Evolutionary conservation across 129 eudicot genomes (phyloP), one percentile per base, ranked within the genome.

Genomic region (Lactuca saligna): DNA sequence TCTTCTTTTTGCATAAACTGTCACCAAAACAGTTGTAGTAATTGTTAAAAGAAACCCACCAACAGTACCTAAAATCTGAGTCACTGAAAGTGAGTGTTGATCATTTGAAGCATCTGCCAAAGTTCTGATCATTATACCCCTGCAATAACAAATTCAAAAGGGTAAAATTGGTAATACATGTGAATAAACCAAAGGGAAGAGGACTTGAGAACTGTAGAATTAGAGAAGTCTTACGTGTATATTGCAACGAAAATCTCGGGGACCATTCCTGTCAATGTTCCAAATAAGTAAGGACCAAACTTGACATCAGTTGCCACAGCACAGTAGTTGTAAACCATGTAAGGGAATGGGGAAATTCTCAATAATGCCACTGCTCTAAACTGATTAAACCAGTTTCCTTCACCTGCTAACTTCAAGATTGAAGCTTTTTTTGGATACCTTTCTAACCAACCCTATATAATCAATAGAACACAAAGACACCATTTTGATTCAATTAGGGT

Each of bases 291-390:
- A 20, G 98, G 98, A 61, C 81, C 77, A 61, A 82, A 89, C 72
- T 84, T 92, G n/a, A 92, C 98, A 75, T 83, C 81, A 2, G 96
- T 92, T 31, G 98, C 98, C 60, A 84, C 86, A 51, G 96, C 96
- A 77, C 87, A 84, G 78, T 84, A 92, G 76, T 92, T 92, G 68
- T 84, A 92, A 10, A 89, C 81, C 8, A 86, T 63, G 71, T 92
- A 88, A 3, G 98, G 98, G 42, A 92, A 92, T 2, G 98, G 98
- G 35, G 98, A 92, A 70, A 92, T 81, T 68, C 98, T 86, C 48
- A 92, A 82, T 51, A 92, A 73, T 15, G 86, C 56, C 34, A 92
- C 98, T 29, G 95, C 95, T 72, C 85, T 81, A 59, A 86, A 84
- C 61, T 92, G 98, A 82, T 81, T 73, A 20, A 84, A 66, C 80